Base-by-base conservation (phyloP, 257 asterid species). In the Plectranthus barbatus region DNA sequence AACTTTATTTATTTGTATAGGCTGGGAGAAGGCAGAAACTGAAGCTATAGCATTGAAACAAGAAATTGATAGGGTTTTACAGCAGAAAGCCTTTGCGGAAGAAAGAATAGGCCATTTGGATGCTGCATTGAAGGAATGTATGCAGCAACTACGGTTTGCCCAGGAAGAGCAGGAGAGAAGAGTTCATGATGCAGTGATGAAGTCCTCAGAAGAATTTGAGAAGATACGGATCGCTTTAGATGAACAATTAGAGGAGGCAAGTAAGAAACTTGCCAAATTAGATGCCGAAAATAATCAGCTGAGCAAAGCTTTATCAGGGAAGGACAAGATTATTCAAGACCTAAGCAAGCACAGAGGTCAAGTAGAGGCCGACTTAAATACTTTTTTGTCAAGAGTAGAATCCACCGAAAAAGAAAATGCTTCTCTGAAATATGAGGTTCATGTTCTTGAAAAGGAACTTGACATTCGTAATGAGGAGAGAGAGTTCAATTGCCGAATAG, bases 11-110 rank as follows among this genome's bases (percentile, higher is more conserved):
- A 24, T 58, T 56, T 44, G 19, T 72, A 9, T 67, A 92, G 98
- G 97, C 29, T 84, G 95, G 98, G 98, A 92, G 77, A 86, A 83
- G 63, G 87, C 95, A 18, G 95, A 88, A 74, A 72, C 77, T 33
- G 93, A 92, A 74, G 93, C 84, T 54, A 31, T 77, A 49, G 74
- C 78, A 44, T 52, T 86, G 64, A 92, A 79, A 77, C 81, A 78
- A 78, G 90, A 88, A 62, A 84, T 88, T 41, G 93, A 86, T 19
- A 84, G 72, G 59, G 84, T 79, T 62, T 56, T 79, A 31, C 86
- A 74, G 65, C 90, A 83, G 77, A 87, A 69, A 71, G 72, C 75
- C 46, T 78, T 79, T 24, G 74, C 85, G 51, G 95, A 84, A 62
- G 86, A 84, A 78, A 78, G 95, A 63, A 46, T 77, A 51, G 72